Evolutionary conservation across 371 early-diverging fungal genomes (phyloP).

Genomic region (Synchytrium microbalum): DNA sequence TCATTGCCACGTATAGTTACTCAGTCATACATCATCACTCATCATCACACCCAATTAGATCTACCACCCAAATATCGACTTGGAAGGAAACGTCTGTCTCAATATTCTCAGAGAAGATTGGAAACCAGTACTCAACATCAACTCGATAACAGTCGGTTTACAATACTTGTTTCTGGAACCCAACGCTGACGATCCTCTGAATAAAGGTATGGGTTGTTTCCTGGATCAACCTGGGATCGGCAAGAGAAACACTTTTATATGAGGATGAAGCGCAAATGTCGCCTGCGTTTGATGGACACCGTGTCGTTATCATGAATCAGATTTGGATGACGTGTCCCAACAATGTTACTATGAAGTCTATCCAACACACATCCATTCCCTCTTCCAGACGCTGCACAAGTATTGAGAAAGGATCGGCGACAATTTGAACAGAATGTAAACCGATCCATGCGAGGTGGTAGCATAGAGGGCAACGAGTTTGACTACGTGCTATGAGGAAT

Average conservation of each 20-base stretch:
- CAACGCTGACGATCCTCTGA: slow-evolving; percentile 98
- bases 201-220: slow-evolving; percentile 59
- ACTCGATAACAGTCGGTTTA: slow-evolving; percentile 91
- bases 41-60: slow-evolving; percentile 45
- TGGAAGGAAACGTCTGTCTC: slow-evolving; percentile 96
- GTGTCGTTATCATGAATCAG: not conserved
- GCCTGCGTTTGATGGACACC: slow-evolving; percentile 13
- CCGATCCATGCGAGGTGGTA: slow-evolving; percentile 61
- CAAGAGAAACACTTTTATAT: not conserved
- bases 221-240: not conserved
- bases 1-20: slow-evolving; percentile 9
- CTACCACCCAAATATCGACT: slow-evolving; percentile 98
- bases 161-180: slow-evolving; percentile 96
- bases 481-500: slow-evolving; percentile 42
- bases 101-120: slow-evolving; percentile 99
- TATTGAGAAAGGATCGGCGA: slow-evolving; percentile 54
- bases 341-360: too few species aligned
- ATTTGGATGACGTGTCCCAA: not conserved
- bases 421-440: slow-evolving; percentile 64
- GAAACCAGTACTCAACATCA: slow-evolving; percentile 98
- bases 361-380: not conserved
- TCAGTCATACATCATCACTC: slow-evolving; percentile 7
- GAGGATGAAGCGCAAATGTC: too few species aligned
- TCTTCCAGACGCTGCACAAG: slow-evolving; percentile 63
- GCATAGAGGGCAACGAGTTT: slow-evolving; percentile 52